These are phyloP conservation scores for Durio zibethinus DNA, from an alignment of 345 rosid species.

Conservation along the genomic window DNA sequence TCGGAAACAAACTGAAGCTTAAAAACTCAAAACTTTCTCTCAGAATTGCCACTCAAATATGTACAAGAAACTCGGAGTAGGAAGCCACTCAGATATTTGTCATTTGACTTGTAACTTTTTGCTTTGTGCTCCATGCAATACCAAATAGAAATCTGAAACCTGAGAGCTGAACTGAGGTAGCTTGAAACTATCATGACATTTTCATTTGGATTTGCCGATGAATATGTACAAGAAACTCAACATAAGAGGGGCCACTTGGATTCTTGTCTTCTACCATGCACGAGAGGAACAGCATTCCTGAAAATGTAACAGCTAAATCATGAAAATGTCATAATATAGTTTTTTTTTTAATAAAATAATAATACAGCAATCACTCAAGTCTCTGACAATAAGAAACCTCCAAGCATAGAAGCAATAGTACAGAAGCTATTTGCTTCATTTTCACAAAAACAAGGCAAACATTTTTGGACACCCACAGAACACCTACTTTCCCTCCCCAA, in stretches of 20 bases:
- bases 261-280: slow-evolving; percentile 82
- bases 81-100: neutral
- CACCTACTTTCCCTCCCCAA: neutral
- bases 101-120: neutral
- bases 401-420: neutral
- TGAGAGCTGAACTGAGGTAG: slow-evolving; percentile 10
- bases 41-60: neutral
- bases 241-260: slow-evolving; percentile 68
- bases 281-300: slow-evolving; percentile 78
- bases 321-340: neutral
- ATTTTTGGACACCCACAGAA: neutral
- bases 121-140: neutral
- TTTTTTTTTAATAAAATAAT: neutral
- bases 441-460: neutral
- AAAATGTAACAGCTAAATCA: neutral
- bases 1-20: neutral
- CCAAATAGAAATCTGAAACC: slow-evolving; percentile 13
- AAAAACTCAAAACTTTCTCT: neutral
- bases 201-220: slow-evolving; percentile 90
- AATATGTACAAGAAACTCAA: slow-evolving; percentile 80
- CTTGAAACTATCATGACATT: slow-evolving; percentile 48
- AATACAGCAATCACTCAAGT: neutral
- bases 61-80: slow-evolving; percentile 2
- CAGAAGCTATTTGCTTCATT: neutral
- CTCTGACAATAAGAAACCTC: neutral